These are phyloP conservation scores for Zygosaccharomyces pseudobailii DNA, from an alignment of 1,139 yeast genomes.

Conservation along the genomic window DNA sequence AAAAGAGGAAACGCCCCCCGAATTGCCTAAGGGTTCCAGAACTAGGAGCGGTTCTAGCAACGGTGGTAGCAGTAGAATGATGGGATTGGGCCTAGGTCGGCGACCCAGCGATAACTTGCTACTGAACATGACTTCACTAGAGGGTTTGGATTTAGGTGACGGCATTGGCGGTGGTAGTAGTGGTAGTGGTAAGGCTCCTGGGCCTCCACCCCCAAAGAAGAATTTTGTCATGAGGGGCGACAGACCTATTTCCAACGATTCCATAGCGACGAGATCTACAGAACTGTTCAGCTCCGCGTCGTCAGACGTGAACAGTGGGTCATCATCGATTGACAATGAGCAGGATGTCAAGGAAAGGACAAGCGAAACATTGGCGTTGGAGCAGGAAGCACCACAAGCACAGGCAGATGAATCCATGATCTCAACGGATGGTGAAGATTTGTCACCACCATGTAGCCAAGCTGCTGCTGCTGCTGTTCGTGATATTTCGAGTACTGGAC, in stretches of 20 bases:
- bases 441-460: neutral
- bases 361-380: constrained; percentile 1
- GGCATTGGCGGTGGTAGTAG: neutral
- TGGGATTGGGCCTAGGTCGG: constrained; percentile 28
- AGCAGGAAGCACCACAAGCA: neutral
- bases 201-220: constrained; percentile 25
- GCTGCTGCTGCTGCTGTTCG: neutral
- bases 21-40: neutral
- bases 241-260: constrained; percentile 33
- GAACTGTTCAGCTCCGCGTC: constrained; percentile 29
- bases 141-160: constrained; percentile 5
- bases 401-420: constrained; percentile 3
- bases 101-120: constrained; percentile 35
- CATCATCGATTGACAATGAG: constrained; percentile 20
- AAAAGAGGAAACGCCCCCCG: constrained; percentile 9
- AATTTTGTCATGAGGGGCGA: constrained; percentile 19
- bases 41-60: constrained; percentile 5
- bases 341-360: constrained; percentile 5
- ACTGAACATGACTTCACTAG: constrained; percentile 15
- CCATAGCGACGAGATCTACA: constrained; percentile 29
- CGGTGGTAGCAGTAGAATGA: constrained; percentile 17
- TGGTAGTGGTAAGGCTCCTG: neutral
- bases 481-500: neutral
- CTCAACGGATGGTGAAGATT: constrained; percentile 1
- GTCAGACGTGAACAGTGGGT: constrained; percentile 20